Base-by-base conservation (phyloP, 2,329 filamentous ascomycete genomes). In the Balansia obtecta region DNA sequence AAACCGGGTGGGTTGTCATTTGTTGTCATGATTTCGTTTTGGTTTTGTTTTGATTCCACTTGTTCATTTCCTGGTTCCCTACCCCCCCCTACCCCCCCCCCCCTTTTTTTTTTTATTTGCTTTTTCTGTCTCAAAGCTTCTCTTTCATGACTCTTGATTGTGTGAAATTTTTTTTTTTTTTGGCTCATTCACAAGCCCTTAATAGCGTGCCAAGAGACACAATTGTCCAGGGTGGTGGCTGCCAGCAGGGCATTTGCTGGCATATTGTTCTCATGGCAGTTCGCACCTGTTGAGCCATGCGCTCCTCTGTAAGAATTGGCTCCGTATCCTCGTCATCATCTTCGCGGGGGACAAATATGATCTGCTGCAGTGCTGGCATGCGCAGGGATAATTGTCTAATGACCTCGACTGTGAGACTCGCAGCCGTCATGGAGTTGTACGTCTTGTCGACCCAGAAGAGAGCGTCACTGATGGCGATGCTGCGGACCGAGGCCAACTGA, bases 381-480 rank as follows among this genome's bases (percentile, higher is more conserved):
- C 66, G 65, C 4, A 53, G 49, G 41, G 63, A 61, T 20, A 74
- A 58, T 49, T 68, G 63, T 18, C 60, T 60, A 40, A 76, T 55
- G 38, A 72, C 57, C 48, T 71, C 69, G 42, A 66, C 60, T 0
- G 68, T 69, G 15, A 71, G 57, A 30, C 61, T 65, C 34, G 68
- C 65, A 1, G 70, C 67, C n/a, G 63, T 62, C 58, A 65, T 66
- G 41, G 65, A 67, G 53, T 60, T 61, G 56, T 68, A 69, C 13
- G 55, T 58, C 46, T 54, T 54, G 46, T 63, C 63, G 22, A 65
- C 57, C 65, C 65, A 67, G 53, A 74, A 69, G 18, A 76, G 60
- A 3, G 63, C 62, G 52, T 74, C 72, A 56, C 67, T 72, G 49
- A 76, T 61, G 34, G 73, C 73, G 20, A 75, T 57, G 11, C 68